Percentiles rank a stretch among this genome's conserved stretches.
Conservation (phyloP, 2,329 filamentous ascomycete species). For the Xylariaceae sp. region DNA sequence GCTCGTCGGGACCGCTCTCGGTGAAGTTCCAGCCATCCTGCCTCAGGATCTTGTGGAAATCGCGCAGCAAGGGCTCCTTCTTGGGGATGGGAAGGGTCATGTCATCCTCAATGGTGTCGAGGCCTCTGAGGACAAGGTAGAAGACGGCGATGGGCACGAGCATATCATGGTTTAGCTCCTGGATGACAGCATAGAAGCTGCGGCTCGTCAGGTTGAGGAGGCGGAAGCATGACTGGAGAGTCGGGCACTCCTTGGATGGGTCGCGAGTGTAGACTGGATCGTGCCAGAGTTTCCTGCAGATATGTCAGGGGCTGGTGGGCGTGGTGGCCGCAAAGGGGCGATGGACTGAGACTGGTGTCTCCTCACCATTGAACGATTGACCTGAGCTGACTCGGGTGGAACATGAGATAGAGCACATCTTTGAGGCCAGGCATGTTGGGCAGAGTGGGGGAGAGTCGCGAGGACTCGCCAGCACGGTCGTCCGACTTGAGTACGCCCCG, state of each 20-base stretch:
- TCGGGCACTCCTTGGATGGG: conserved; percentile 62
- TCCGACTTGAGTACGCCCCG: no score
- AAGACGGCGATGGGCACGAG: conserved; percentile 84
- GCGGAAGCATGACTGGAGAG: conserved; percentile 75
- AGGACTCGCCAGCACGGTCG: no score
- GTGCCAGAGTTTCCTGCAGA: conserved; percentile 85
- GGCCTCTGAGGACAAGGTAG: conserved; percentile 83
- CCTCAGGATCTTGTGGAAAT: conserved; percentile 73
- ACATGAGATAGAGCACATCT: conserved; percentile 60
- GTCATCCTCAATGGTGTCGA: conserved; percentile 99
- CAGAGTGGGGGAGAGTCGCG: no score
- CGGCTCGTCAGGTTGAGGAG: conserved; percentile 83
- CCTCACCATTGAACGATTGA: conserved; percentile 81
- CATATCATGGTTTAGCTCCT: conserved; percentile 91
- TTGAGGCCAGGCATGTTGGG: conserved; percentile 42
- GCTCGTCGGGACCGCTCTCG: conserved; percentile 82
- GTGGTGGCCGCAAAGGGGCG: no score
- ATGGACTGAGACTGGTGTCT: no score
- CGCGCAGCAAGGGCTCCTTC: conserved; percentile 80
- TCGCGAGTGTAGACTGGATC: conserved; percentile 84
- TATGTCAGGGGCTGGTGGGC: no score
- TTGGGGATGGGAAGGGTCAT: conserved; percentile 77
- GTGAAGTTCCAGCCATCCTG: conserved; percentile 85
- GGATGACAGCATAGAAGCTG: conserved; percentile 87
- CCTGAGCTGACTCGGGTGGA: conserved; percentile 72